Base-by-base conservation (phyloP, 106 monocot species). In the Apostasia ramifera region DNA sequence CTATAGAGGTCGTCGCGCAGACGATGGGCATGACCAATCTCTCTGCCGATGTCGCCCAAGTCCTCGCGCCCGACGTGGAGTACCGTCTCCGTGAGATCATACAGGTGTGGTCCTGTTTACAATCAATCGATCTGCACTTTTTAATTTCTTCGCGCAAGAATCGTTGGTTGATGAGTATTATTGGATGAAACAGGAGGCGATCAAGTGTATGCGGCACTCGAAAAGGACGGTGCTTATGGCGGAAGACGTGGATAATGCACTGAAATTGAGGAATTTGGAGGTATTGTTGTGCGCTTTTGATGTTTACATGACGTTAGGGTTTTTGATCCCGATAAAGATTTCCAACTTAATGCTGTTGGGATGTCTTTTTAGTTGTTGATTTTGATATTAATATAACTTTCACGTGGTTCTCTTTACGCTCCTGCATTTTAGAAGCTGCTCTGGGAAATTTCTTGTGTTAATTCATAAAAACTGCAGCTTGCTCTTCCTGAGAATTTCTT, bases 81-180 rank as follows among this genome's bases (percentile, higher is more conserved):
- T 98, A 93, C 81, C 89, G 98, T 59, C 78, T 98, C 78, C 93
- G 98, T 44, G 98, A 98, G 77, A 90, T 98, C 73, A 98, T 93
- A 81, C 95, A 97, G 95, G 95, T 91, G n/a, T 8, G 42, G 10
- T 6, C 15, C 8, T 2, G 4, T 50, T 5, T 50, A 8, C 6
- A 5, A 4, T 50, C 6, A 4, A 50, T 50, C 8, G 8, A 8
- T 5, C 8, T 50, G 6, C 4, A 8, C 8, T 50, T 50, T 4
- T 50, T 50, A 5, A 26, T 26, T 26, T 26, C 26, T 26, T 26
- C 26, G 26, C 26, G 26, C 26, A 26, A 26, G 26, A 26, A 26
- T 26, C 26, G 53, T 13, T n/a, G 26, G 12, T 60, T 61, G 57
- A 40, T 15, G 4, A 11, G 37, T 11, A 26, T 72, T 60, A 26